phyloP scores from a whole-genome alignment of 768 basidiomycete species.

The Phaeolepiota aurea region DNA sequence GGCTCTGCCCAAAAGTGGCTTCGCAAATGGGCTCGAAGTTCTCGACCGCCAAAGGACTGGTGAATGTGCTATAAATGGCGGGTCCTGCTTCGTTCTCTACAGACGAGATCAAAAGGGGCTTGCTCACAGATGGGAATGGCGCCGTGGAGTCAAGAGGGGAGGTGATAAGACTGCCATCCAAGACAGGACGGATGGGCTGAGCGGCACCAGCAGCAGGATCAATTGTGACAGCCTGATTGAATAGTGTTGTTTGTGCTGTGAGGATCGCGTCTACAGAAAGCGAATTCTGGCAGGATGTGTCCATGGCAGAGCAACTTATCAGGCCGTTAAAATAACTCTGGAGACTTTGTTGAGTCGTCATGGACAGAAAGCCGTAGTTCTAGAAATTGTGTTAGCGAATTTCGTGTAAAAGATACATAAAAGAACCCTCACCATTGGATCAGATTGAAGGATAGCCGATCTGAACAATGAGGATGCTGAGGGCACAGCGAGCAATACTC shows the following conservation, averaged over 20 bases:
- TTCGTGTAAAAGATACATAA: not conserved
- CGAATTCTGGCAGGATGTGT: conserved; percentile 40
- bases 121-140: conserved; percentile 49
- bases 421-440: conserved; percentile 60
- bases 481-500: conserved; percentile 67
- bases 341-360: conserved; percentile 43
- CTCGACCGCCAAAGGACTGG: conserved; percentile 25
- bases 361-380: conserved; percentile 66
- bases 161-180: conserved; percentile 63
- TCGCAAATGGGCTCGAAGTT: conserved; percentile 30
- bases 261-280: conserved; percentile 47
- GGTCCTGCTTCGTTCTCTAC: conserved; percentile 65
- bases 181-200: conserved; percentile 59
- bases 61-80: conserved; percentile 43
- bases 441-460: conserved; percentile 77
- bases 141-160: conserved; percentile 54
- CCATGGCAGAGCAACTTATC: conserved; percentile 35
- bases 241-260: conserved; percentile 38
- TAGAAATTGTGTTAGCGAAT: conserved; percentile 14
- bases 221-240: conserved; percentile 29
- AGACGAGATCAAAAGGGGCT: conserved; percentile 66
- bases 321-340: conserved; percentile 42
- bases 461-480: conserved; percentile 65
- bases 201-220: conserved; percentile 44
- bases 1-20: conserved; percentile 35